phyloP scores from a whole-genome alignment of 176 grass and related monocot species.

The Miscanthus lutarioriparius region DNA sequence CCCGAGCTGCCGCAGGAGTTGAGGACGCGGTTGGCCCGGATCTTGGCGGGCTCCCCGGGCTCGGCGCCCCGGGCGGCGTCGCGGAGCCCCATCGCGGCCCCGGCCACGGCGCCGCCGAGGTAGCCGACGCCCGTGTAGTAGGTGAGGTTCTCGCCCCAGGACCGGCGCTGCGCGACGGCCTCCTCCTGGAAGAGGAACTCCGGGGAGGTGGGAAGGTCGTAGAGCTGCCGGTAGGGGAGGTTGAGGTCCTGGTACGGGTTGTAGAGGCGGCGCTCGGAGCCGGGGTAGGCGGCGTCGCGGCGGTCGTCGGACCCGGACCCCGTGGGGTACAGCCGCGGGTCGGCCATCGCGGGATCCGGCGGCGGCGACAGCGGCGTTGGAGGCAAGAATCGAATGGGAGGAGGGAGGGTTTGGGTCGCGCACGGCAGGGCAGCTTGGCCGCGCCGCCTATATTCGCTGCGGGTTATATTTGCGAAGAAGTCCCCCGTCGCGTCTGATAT shows the following conservation, averaged over 20 bases:
- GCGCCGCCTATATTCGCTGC: constrained; percentile 27
- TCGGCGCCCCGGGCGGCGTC: constrained; percentile 56
- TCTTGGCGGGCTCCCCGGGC: constrained; percentile 66
- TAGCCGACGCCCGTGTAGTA: constrained; percentile 90
- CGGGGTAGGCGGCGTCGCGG: constrained; percentile 18
- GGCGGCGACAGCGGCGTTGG: constrained; percentile 24
- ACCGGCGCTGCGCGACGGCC: constrained; percentile 71
- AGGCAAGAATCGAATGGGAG: constrained; percentile 28
- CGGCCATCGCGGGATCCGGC: constrained; percentile 41
- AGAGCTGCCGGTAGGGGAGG: constrained; percentile 74
- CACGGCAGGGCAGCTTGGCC: constrained; percentile 1
- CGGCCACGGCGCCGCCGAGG: constrained; percentile 64
- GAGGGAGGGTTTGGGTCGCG: constrained; percentile 32
- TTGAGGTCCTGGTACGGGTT: constrained; percentile 78
- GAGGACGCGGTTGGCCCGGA: constrained; percentile 85
- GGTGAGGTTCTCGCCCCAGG: constrained; percentile 98
- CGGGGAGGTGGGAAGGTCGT: constrained; percentile 90
- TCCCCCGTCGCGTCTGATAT: not conserved
- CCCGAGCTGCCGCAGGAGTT: constrained; percentile 81
- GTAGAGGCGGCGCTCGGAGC: constrained; percentile 48
- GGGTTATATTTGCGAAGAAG: constrained; percentile 10
- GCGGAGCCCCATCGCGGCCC: constrained; percentile 67
- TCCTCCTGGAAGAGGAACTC: constrained; percentile 99
- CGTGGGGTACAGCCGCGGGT: constrained; percentile 35
- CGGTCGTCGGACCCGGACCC: constrained; percentile 45